Evolutionary conservation across 202 grass and related monocot species (phyloP).

Genomic region (Digitaria exilis): DNA sequence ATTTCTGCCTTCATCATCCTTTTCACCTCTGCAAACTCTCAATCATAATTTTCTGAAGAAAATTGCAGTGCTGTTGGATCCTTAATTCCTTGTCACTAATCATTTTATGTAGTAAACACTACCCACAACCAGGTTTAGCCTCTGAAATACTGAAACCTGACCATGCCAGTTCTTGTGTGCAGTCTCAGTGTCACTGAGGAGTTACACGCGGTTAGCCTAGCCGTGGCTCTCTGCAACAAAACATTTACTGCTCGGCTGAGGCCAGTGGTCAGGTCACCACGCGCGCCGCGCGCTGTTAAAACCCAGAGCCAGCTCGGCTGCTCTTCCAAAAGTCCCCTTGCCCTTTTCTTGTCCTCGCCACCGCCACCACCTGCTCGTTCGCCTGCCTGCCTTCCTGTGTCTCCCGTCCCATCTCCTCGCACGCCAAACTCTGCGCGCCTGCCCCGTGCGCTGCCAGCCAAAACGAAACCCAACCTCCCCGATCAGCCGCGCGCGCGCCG

Average conservation of each 20-base stretch:
- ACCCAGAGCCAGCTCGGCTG: neutral
- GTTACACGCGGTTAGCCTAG: conserved; percentile 18
- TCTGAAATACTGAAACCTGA: neutral
- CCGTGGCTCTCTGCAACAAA: neutral
- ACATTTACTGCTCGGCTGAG: neutral
- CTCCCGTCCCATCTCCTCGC: neutral
- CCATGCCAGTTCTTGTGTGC: neutral
- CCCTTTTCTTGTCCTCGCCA: neutral
- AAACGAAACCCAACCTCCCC: neutral
- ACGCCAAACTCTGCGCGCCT: neutral
- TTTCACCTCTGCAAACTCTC: too few relatives aligned
- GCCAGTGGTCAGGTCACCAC: neutral
- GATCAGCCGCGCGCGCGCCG: neutral
- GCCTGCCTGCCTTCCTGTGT: neutral
- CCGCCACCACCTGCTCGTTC: neutral
- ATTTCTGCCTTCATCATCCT: too few relatives aligned
- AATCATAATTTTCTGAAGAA: too few relatives aligned
- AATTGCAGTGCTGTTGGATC: neutral
- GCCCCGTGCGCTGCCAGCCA: neutral
- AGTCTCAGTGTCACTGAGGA: neutral
- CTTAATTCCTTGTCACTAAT: neutral
- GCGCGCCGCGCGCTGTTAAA: conserved; percentile 41
- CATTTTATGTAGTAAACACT: too few relatives aligned
- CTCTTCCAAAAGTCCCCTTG: neutral
- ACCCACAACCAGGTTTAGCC: too few relatives aligned